These are phyloP conservation scores for Yarrowia divulgata DNA, from an alignment of 805 yeast genomes.

Conservation along the genomic window DNA sequence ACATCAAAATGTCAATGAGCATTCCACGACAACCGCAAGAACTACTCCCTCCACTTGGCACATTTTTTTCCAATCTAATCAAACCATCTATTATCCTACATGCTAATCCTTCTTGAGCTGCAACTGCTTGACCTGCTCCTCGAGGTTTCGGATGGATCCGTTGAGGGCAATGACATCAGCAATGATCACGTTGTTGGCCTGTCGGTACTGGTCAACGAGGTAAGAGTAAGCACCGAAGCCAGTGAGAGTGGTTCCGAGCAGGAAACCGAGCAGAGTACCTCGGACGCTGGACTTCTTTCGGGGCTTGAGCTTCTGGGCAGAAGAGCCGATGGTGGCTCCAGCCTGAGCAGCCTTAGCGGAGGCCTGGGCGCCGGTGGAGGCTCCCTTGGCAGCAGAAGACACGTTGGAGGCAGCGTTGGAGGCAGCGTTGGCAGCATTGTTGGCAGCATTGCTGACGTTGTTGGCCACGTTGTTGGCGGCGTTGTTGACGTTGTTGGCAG, in stretches of 20 bases:
- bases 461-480: slow-evolving; percentile 17
- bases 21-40: no score
- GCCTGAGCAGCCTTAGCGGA: slow-evolving; percentile 38
- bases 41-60: no score
- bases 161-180: slow-evolving; percentile 78
- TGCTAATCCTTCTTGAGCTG: slow-evolving; percentile 33
- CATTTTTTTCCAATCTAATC: neutral
- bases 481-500: neutral
- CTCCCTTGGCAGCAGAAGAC: slow-evolving; percentile 9
- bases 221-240: slow-evolving; percentile 81
- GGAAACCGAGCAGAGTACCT: slow-evolving; percentile 70
- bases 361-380: slow-evolving; percentile 27
- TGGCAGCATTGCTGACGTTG: neutral
- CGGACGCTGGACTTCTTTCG: slow-evolving; percentile 36
- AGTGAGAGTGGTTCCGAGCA: slow-evolving; percentile 75
- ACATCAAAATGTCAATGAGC: no score
- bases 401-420: slow-evolving; percentile 26
- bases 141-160: slow-evolving; percentile 69
- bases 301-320: slow-evolving; percentile 36
- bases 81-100: slow-evolving; percentile 25
- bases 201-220: slow-evolving; percentile 76
- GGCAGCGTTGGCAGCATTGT: neutral
- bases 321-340: slow-evolving; percentile 30
- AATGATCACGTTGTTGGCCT: slow-evolving; percentile 72
- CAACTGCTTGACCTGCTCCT: slow-evolving; percentile 62